These are phyloP conservation scores for Plasmodium yoelii DNA, from an alignment of 169 alveolate species.

Conservation along the genomic window DNA sequence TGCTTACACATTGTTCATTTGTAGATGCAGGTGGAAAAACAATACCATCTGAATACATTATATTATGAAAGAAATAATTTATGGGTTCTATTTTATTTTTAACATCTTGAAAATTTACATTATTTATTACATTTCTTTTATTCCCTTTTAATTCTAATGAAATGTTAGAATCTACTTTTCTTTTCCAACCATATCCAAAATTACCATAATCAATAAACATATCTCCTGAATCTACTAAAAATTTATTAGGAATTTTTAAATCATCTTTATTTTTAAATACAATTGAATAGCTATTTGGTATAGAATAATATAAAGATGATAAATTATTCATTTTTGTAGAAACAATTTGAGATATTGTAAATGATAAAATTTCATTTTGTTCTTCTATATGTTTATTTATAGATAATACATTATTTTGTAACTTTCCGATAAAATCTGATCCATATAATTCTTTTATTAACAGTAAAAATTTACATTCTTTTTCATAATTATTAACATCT, in stretches of 20 bases:
- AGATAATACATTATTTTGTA: slow-evolving; percentile 51
- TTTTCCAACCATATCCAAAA: slow-evolving; percentile 67
- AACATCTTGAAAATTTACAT: neutral
- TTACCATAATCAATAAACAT: slow-evolving; percentile 26
- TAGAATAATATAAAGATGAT: neutral
- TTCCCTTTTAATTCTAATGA: too few species aligned
- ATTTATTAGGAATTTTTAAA: slow-evolving; percentile 24
- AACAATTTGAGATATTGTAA: slow-evolving; percentile 10
- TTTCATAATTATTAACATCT: neutral
- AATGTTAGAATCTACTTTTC: neutral
- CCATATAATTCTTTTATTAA: neutral
- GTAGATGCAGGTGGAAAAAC: slow-evolving; percentile 73
- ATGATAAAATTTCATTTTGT: slow-evolving; percentile 14
- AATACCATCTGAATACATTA: slow-evolving; percentile 57
- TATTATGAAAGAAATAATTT: slow-evolving; percentile 1
- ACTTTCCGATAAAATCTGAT: slow-evolving; percentile 28
- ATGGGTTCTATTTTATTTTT: neutral
- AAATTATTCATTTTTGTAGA: neutral
- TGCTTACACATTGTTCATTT: slow-evolving; percentile 55
- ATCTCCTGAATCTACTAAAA: slow-evolving; percentile 48
- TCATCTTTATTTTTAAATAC: slow-evolving; percentile 48
- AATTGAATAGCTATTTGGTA: slow-evolving; percentile 57
- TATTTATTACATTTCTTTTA: too few species aligned
- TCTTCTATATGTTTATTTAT: slow-evolving; percentile 6
- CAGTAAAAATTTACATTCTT: slow-evolving; percentile 37